Evolutionary conservation across 495 filamentous ascomycete species (phyloP), one percentile per base, ranked within the genome.

Genomic region (Penicillium antarcticum): DNA sequence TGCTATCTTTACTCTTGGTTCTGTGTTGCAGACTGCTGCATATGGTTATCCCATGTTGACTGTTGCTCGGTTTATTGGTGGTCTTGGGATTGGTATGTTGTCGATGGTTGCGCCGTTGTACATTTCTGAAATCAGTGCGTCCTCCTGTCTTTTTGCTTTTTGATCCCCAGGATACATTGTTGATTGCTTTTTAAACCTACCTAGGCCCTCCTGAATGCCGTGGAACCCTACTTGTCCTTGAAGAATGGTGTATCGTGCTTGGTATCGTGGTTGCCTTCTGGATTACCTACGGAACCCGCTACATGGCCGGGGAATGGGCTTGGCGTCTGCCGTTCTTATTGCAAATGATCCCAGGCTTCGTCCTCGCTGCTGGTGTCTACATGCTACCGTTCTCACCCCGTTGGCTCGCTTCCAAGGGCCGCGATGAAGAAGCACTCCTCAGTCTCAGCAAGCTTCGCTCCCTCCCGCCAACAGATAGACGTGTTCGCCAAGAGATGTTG

Each of bases 41-140:
- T 57, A 75, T 5, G 67, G 79, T 23, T 83, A 80, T 55, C 68
- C 74, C 3, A 84, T 85, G 80, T 62, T 86, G 47, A 73, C 71
- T 1, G 70, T 78, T n/a, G 82, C 76, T 5, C 70, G 82, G n/a
- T 64, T 82, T 23, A 78, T 86, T 53, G 82, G 80, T n/a, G 82
- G 82, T 41, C 41, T 82, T 9, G 82, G 79, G 0, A 81, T 86
- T 52, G 81, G 81, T 34, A 81, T 80, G 79, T 55, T 77, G 40
- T 71, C 67, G 10, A 79, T 79, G 76, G 74, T 79, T 17, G 74
- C 73, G 26, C 76, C 76, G 0, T 61, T 85, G 45, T 83, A 85
- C 50, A 79, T 81, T 32, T 73, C 75, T 2, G 80, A 84, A 51
- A 76, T 84, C 38, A 76, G 67, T 68, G 63, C 9, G 67, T 60